A percentile compares a stretch with the other conserved stretches of the same genome.
These are phyloP conservation scores for Vitis hybrid DNA, from an alignment of 177 flowering plant species.

Conservation along the genomic window DNA sequence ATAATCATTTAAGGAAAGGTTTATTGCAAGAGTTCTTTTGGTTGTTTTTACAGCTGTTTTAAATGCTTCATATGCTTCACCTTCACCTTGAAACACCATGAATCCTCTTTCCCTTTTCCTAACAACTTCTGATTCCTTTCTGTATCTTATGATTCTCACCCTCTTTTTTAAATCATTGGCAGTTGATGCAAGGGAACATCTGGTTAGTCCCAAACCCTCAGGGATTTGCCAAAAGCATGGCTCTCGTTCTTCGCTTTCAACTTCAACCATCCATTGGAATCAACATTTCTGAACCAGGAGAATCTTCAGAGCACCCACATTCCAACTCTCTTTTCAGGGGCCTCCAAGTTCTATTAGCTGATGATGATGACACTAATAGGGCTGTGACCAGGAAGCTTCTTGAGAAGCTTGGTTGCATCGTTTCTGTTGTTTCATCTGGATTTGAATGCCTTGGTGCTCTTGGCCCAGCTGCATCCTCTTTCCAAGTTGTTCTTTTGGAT, in stretches of 20 bases:
- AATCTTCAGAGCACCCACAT: constrained; percentile 33
- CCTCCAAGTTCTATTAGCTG: constrained; percentile 53
- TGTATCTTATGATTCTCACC: neutral
- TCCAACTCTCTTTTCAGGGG: constrained; percentile 52
- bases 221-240: constrained; percentile 47
- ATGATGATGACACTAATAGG: constrained; percentile 57
- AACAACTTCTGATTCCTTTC: neutral
- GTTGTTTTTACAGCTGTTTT: neutral
- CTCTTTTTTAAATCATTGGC: constrained; percentile 12
- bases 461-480: constrained; percentile 39
- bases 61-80: neutral
- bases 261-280: constrained; percentile 29
- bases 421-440: constrained; percentile 61
- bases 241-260: constrained; percentile 46
- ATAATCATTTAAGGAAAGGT: neutral
- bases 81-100: neutral
- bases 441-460: constrained; percentile 60
- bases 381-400: constrained; percentile 65
- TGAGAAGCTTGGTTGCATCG: constrained; percentile 70
- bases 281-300: constrained; percentile 28
- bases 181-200: constrained; percentile 77
- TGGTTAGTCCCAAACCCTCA: constrained; percentile 45
- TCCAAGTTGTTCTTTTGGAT: constrained; percentile 55
- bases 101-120: neutral
- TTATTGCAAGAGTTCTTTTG: neutral